Evolutionary conservation across 2,329 filamentous ascomycete species (phyloP), one percentile per base, ranked within the genome.

Genomic region (Curvularia spicifera): DNA sequence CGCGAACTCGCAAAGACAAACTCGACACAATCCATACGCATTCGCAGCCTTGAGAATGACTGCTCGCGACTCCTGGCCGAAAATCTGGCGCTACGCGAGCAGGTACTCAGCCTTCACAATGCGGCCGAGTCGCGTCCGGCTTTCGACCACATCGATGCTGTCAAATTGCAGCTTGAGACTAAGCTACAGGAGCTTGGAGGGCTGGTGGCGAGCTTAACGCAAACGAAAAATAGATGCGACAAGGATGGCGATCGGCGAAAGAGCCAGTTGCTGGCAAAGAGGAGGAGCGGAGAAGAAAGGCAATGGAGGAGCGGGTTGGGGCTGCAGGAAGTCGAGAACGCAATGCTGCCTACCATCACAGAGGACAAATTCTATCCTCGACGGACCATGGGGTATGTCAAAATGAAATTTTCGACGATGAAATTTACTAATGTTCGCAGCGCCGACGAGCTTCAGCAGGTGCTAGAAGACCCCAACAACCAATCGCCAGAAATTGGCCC

Each of bases 1-100:
- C 86, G 90, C 77, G 91, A 95, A 71, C 89, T 95, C 63, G 91
- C 91, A 57, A 83, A 82, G 73, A 86, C 84, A 69, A 95, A 96
- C 78, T 91, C 91, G 24, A 84, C 85, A 50, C 90, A 93, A 75
- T 90, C 89, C 31, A 82, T 91, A 31, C 88, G 89, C 65, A 93
- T 95, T 68, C 87, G 91, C 59, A 86, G 83, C 63, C 83, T 95
- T 57, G 91, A 94, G 71, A 86, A 88, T 71, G 90, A 96, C 76
- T 88, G 86, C 61, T 87, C 89, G 40, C 86, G 87, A 48, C 84
- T 93, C 63, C 81, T 93, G 24, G 87, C 89, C n/a, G 90, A 95
- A 67, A 95, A 95, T 71, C 83, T 94, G 54, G 83, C 87, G 53
- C 83, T 95, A 13, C 85, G 88, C 51, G 84, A 89, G 60, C 86